These are phyloP conservation scores for Lasiosphaeria miniovina DNA, from an alignment of 495 filamentous ascomycete species.

Conservation along the genomic window DNA sequence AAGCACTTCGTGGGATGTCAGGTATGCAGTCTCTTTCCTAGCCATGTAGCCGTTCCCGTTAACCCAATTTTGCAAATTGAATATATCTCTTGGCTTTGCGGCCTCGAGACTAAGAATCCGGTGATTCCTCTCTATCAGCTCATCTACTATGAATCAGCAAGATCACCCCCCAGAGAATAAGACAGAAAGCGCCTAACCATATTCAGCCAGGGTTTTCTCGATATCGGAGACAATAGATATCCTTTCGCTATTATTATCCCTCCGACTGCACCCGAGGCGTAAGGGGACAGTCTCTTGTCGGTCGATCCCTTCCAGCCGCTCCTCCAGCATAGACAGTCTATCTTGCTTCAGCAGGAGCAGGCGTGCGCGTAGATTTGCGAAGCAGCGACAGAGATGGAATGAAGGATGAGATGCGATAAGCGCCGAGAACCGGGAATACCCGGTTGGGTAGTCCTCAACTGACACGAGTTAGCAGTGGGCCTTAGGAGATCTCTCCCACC, in stretches of 20 bases:
- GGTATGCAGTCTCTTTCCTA: too few species aligned
- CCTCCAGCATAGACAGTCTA: slow-evolving; percentile 28
- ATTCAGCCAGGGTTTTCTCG: slow-evolving; percentile 19
- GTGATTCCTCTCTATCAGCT: too few species aligned
- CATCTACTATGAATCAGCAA: too few species aligned
- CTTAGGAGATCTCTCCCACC: too few species aligned
- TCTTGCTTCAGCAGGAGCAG: slow-evolving; percentile 28
- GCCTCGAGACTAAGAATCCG: too few species aligned
- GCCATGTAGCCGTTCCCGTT: too few species aligned
- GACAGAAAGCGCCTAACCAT: too few species aligned
- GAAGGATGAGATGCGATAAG: slow-evolving; percentile 22
- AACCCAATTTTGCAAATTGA: too few species aligned
- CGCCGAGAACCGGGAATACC: slow-evolving; percentile 33
- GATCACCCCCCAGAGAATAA: too few species aligned
- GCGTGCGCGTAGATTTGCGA: slow-evolving; percentile 28
- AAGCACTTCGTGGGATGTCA: too few species aligned
- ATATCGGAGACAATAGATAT: slow-evolving; percentile 21
- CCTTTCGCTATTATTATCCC: slow-evolving; percentile 29
- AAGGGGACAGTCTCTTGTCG: slow-evolving; percentile 22
- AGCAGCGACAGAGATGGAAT: slow-evolving; percentile 31
- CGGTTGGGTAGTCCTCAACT: slow-evolving; percentile 33
- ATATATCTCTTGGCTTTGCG: too few species aligned
- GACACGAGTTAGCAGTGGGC: too few species aligned
- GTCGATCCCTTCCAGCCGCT: slow-evolving; percentile 29
- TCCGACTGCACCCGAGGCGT: slow-evolving; percentile 29